phyloP scores from a whole-genome alignment of 164 flowering plant species.

The Piper longum region DNA sequence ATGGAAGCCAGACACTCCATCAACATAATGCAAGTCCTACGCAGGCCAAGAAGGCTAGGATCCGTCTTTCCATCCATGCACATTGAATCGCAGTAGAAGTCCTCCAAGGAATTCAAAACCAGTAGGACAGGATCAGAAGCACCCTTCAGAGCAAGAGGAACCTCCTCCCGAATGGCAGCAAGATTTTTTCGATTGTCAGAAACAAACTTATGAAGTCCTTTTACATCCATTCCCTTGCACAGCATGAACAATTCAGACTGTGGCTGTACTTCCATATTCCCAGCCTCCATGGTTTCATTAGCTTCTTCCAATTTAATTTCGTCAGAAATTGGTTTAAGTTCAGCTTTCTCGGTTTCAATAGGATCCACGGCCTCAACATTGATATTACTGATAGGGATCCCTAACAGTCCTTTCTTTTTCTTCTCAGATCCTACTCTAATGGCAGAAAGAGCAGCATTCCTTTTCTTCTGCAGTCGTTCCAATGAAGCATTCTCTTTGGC shows the following conservation, averaged over 20 bases:
- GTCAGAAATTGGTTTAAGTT: constrained; percentile 20
- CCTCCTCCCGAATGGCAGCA: constrained; percentile 63
- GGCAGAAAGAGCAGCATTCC: constrained; percentile 74
- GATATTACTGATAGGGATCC: constrained; percentile 18
- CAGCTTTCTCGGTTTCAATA: constrained; percentile 34
- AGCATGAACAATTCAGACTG: constrained; percentile 59
- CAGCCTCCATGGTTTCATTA: constrained; percentile 17
- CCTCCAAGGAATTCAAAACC: constrained; percentile 61
- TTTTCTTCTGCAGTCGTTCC: constrained; percentile 66
- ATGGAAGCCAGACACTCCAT: constrained; percentile 72
- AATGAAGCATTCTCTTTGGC: constrained; percentile 73
- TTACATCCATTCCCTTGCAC: constrained; percentile 68
- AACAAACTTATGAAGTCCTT: constrained; percentile 79
- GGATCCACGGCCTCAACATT: constrained; percentile 12
- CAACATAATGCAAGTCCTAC: constrained; percentile 89
- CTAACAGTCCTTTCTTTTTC: constrained; percentile 26
- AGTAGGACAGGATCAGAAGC: constrained; percentile 56
- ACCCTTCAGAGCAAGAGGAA: constrained; percentile 64
- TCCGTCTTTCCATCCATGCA: constrained; percentile 68
- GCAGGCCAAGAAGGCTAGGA: constrained; percentile 55
- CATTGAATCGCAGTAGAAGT: constrained; percentile 51
- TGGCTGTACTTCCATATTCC: constrained; percentile 28
- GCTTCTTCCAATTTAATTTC: constrained; percentile 11
- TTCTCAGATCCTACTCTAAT: constrained; percentile 44
- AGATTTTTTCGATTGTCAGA: constrained; percentile 93